These are phyloP conservation scores for Populus tomentosa DNA, from an alignment of 441 rosid species.

Conservation along the genomic window DNA sequence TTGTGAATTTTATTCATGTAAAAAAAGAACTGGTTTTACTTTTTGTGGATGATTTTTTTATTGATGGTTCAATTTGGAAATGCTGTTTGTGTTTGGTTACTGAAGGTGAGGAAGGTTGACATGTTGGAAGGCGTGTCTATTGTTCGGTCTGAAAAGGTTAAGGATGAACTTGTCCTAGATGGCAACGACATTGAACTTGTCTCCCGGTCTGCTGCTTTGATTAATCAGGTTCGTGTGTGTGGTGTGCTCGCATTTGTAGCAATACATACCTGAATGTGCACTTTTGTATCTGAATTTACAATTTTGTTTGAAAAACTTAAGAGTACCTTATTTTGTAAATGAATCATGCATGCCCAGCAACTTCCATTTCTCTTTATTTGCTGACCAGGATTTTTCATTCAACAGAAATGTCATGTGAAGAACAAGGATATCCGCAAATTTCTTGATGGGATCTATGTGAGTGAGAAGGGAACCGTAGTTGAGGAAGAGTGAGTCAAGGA, in stretches of 20 bases:
- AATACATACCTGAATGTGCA: too few relatives aligned
- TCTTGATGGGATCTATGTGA: conserved; percentile 72
- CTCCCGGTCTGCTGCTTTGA: conserved; percentile 73
- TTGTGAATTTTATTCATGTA: too few relatives aligned
- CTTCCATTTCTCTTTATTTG: background rate
- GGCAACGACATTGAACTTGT: conserved; percentile 78
- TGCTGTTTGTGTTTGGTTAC: background rate
- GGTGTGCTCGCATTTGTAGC: too few relatives aligned
- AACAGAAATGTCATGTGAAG: conserved; percentile 90
- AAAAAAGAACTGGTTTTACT: too few relatives aligned
- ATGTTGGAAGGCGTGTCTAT: conserved; percentile 78
- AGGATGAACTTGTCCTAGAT: conserved; percentile 67
- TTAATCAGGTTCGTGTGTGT: conserved; percentile 54
- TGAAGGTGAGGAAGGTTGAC: conserved; percentile 83
- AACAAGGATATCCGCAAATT: conserved; percentile 84
- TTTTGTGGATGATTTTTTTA: too few relatives aligned
- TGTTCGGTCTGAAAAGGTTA: conserved; percentile 76
- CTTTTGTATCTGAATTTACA: too few relatives aligned
- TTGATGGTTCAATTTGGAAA: background rate
- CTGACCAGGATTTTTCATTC: background rate
- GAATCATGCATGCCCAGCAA: background rate
- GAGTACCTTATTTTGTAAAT: background rate
- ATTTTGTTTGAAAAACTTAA: too few relatives aligned
- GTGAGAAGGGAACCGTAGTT: conserved; percentile 58
- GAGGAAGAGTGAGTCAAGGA: conserved; percentile 34